Evolutionary conservation across 1,284 basidiomycete genomes (phyloP).

Genomic region (Trichosporon ovoides): DNA sequence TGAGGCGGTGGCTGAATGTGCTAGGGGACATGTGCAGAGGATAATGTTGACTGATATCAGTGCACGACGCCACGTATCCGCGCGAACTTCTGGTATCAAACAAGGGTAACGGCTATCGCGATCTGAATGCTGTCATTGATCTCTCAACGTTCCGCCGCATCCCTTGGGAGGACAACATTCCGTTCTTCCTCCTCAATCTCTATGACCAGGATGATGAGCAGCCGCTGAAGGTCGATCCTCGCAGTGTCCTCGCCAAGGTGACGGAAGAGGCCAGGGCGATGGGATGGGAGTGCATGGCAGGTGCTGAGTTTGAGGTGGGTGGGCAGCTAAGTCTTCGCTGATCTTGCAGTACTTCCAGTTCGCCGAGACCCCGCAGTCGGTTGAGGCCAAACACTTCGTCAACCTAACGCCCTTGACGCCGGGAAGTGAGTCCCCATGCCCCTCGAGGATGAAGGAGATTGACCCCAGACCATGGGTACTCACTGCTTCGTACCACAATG

Average conservation of each 20-base stretch:
- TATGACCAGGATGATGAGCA: slow-evolving; percentile 72
- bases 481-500: slow-evolving; percentile 75
- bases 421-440: slow-evolving; percentile 62
- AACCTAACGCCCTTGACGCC: slow-evolving; percentile 74
- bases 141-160: slow-evolving; percentile 77
- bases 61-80: slow-evolving; percentile 73
- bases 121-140: slow-evolving; percentile 78
- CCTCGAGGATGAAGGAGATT: slow-evolving; percentile 7
- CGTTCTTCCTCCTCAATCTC: slow-evolving; percentile 90
- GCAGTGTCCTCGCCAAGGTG: slow-evolving; percentile 67
- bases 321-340: background rate
- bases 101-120: slow-evolving; percentile 81
- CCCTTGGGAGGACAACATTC: slow-evolving; percentile 86
- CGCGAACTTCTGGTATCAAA: slow-evolving; percentile 85
- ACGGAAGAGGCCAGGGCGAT: slow-evolving; percentile 50
- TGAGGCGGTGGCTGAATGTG: background rate
- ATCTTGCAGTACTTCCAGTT: slow-evolving; percentile 81
- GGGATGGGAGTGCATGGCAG: slow-evolving; percentile 65
- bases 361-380: slow-evolving; percentile 72
- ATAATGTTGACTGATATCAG: slow-evolving; percentile 35
- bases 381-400: slow-evolving; percentile 71
- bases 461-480: slow-evolving; percentile 80
- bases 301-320: slow-evolving; percentile 83
- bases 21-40: slow-evolving; percentile 29
- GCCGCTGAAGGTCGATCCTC: slow-evolving; percentile 74